Evolutionary conservation across 768 basidiomycete species (phyloP).

Genomic region (Tricholoma matsutake): DNA sequence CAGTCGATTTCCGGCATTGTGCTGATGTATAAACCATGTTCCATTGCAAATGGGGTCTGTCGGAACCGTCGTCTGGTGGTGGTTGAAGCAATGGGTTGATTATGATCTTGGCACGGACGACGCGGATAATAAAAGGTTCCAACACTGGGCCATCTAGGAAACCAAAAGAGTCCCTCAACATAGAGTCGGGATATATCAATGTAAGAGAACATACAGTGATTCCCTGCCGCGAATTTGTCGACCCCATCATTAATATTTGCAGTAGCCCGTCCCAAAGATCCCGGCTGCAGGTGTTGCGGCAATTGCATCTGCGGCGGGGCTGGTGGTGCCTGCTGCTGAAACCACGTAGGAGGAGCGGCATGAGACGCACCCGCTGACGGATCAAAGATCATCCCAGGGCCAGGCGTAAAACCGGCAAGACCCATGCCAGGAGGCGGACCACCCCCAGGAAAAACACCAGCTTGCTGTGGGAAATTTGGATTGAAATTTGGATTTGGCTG

Average conservation of each 20-base stretch:
- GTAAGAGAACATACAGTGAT: conserved; percentile 12
- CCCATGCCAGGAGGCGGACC: background rate
- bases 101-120: conserved; percentile 43
- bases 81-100: conserved; percentile 65
- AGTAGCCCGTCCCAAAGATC: conserved; percentile 1
- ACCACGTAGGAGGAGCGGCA: background rate
- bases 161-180: background rate
- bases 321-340: conserved; percentile 2
- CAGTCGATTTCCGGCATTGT: conserved; percentile 52
- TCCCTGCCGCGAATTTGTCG: conserved; percentile 16
- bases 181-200: background rate
- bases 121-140: conserved; percentile 51
- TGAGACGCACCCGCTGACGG: background rate
- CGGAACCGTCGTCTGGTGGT: conserved; percentile 33
- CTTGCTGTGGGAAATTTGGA: background rate
- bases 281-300: background rate
- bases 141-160: conserved; percentile 67
- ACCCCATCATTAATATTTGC: conserved; percentile 16
- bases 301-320: background rate
- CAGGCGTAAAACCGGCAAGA: conserved; percentile 1
- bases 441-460: background rate
- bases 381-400: background rate
- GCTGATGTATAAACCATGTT: conserved; percentile 69
- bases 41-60: conserved; percentile 59
- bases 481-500: background rate